Conservation (phyloP, 1,139 yeast genomes). For the Fermentozyma sake region DNA sequence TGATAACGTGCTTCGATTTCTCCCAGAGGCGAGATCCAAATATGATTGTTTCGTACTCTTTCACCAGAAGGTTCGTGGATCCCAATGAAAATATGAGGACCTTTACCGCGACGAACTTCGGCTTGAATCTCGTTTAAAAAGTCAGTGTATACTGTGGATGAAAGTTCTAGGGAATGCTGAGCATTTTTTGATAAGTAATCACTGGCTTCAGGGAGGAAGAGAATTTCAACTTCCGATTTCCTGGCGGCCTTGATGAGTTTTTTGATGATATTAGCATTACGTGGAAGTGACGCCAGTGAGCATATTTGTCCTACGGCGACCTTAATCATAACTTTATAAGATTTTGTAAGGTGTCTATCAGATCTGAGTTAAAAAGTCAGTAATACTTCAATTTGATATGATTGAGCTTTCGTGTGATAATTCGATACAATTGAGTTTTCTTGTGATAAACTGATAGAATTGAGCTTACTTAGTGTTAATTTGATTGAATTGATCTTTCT, state of each 20-base stretch:
- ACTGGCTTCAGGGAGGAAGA: slow-evolving; percentile 90
- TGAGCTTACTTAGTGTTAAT: too few species aligned
- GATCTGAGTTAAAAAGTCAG: too few species aligned
- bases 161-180: slow-evolving; percentile 57
- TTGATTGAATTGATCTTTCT: too few species aligned
- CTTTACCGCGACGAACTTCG: slow-evolving; percentile 35
- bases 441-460: too few species aligned
- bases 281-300: slow-evolving; percentile 58
- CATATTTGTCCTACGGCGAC: slow-evolving; percentile 74
- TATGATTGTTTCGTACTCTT: slow-evolving; percentile 63
- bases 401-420: too few species aligned
- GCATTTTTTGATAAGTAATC: slow-evolving; percentile 79
- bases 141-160: slow-evolving; percentile 45
- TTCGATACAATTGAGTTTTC: too few species aligned
- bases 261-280: slow-evolving; percentile 57
- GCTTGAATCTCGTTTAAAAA: slow-evolving; percentile 48
- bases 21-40: slow-evolving; percentile 69
- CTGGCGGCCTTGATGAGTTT: slow-evolving; percentile 62
- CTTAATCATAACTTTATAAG: too few species aligned
- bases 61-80: slow-evolving; percentile 68
- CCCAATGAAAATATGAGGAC: slow-evolving; percentile 50
- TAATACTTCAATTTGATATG: too few species aligned
- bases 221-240: slow-evolving; percentile 50
- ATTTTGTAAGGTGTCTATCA: too few species aligned
- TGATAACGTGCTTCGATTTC: slow-evolving; percentile 65